phyloP scores from a whole-genome alignment of 768 basidiomycete species.

The Suillus bovinus region DNA sequence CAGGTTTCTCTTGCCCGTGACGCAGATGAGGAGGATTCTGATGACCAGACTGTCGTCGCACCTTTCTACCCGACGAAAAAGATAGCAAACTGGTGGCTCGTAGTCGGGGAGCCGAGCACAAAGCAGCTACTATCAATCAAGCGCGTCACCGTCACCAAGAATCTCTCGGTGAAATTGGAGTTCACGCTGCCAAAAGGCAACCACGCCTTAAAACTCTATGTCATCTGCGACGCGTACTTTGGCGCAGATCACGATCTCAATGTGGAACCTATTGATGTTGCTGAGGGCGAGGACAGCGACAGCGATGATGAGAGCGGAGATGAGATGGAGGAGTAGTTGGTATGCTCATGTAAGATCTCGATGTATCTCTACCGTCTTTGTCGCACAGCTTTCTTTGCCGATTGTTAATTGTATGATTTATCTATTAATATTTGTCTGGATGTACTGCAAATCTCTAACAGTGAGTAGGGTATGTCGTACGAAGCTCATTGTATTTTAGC shows the following conservation, averaged over 20 bases:
- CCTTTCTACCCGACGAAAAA: conserved; percentile 91
- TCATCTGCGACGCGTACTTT: conserved; percentile 91
- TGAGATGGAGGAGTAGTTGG: conserved; percentile 52
- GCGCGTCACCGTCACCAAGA: conserved; percentile 79
- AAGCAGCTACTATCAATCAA: conserved; percentile 81
- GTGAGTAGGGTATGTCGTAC: neutral
- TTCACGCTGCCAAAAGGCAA: conserved; percentile 84
- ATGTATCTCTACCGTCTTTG: neutral
- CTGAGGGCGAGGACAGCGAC: conserved; percentile 87
- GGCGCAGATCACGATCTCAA: conserved; percentile 93
- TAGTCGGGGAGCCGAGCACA: conserved; percentile 82
- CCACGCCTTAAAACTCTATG: conserved; percentile 81
- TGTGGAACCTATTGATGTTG: conserved; percentile 81
- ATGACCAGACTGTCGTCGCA: conserved; percentile 85
- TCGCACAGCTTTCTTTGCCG: neutral
- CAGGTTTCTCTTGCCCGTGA: conserved; percentile 82
- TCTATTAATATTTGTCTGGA: no score
- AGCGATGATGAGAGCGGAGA: conserved; percentile 73
- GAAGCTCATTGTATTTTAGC: neutral
- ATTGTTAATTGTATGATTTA: neutral
- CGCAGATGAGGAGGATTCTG: conserved; percentile 70
- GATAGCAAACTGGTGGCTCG: conserved; percentile 97
- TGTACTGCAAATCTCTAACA: neutral
- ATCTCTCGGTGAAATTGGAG: conserved; percentile 83
- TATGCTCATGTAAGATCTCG: neutral